Conservation (phyloP, 116 monocot genomes). For the Phalaenopsis hybrid region DNA sequence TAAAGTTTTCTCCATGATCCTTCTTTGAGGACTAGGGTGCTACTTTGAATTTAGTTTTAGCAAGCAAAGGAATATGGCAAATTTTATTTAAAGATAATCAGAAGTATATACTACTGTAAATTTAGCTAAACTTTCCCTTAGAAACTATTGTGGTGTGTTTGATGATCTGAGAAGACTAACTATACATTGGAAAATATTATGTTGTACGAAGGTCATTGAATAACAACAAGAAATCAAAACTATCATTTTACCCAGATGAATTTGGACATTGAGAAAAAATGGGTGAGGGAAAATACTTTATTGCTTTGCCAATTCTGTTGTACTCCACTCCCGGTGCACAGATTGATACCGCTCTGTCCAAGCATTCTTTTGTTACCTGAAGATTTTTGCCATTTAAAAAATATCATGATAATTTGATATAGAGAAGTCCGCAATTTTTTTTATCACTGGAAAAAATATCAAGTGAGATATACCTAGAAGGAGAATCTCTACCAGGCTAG, state of each 20-base stretch:
- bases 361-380: constrained; percentile 84
- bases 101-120: background rate
- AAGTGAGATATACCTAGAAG: background rate
- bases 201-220: background rate
- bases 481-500: background rate
- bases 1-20: no score
- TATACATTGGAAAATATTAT: background rate
- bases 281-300: constrained; percentile 51
- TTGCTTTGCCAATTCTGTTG: constrained; percentile 76
- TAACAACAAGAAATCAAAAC: background rate
- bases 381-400: background rate
- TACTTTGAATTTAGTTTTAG: no score
- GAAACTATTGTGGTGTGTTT: background rate
- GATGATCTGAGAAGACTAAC: background rate
- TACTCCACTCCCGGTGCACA: constrained; percentile 89
- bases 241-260: background rate
- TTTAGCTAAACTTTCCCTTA: background rate
- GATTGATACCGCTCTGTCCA: constrained; percentile 85
- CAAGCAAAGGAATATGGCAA: background rate
- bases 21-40: no score
- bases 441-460: background rate
- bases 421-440: background rate
- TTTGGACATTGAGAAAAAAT: background rate
- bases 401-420: background rate
- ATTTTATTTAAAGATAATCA: background rate